These are phyloP conservation scores for Cyberlindnera bimundalis DNA, from an alignment of 805 yeast species.

Conservation along the genomic window DNA sequence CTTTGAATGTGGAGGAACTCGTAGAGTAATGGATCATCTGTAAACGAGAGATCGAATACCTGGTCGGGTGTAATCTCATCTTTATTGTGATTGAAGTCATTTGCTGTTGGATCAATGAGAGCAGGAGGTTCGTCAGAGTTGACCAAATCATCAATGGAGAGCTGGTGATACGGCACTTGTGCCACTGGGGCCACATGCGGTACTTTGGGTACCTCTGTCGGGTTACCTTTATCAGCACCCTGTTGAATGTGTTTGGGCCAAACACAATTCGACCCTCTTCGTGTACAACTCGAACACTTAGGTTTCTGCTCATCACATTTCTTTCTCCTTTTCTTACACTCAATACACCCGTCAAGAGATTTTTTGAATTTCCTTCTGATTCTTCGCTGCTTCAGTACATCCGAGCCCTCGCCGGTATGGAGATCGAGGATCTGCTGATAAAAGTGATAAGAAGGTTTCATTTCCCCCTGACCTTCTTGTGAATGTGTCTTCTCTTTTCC, in stretches of 20 bases:
- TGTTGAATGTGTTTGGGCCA: constrained; percentile 23
- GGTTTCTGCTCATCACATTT: constrained; percentile 29
- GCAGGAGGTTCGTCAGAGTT: neutral
- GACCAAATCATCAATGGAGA: neutral
- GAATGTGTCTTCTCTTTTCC: neutral
- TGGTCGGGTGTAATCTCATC: neutral
- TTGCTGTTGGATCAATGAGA: neutral
- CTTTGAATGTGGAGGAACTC: constrained; percentile 25
- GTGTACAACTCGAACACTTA: constrained; percentile 17
- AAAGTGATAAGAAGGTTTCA: constrained; percentile 18
- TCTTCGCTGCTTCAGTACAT: constrained; percentile 11
- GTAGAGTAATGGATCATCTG: constrained; percentile 11
- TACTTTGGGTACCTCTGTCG: neutral
- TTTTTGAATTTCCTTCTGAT: constrained; percentile 17
- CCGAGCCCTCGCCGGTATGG: constrained; percentile 1
- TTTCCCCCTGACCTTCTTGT: neutral
- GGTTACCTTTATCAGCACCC: neutral
- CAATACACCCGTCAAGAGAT: constrained; percentile 23
- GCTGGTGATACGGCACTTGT: neutral
- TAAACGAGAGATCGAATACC: constrained; percentile 6
- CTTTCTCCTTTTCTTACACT: constrained; percentile 24
- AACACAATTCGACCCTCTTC: constrained; percentile 14
- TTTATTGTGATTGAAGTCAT: neutral
- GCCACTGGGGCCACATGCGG: too few relatives aligned
- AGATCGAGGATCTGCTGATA: constrained; percentile 25